Conservation (phyloP, 305 asterid species). For the Euphrasia arctica region DNA sequence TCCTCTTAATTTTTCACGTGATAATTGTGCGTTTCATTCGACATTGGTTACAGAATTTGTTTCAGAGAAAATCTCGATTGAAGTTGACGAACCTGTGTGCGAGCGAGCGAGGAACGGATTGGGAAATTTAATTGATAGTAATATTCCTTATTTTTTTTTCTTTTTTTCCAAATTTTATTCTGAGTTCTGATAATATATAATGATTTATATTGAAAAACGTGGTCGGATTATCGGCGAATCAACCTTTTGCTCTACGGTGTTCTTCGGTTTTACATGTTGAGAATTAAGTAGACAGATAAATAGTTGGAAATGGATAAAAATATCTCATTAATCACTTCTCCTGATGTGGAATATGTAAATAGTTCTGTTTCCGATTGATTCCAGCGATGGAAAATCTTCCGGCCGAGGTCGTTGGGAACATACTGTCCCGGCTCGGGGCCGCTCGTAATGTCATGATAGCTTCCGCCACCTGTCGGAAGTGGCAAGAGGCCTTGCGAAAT, state of each 20-base stretch:
- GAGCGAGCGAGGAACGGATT: not conserved
- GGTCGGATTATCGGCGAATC: slow-evolving; percentile 20
- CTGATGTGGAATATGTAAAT: no score
- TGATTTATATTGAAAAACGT: slow-evolving; percentile 11
- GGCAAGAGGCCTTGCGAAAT: slow-evolving; percentile 78
- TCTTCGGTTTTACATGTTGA: not conserved
- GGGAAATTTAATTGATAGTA: not conserved
- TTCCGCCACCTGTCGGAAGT: slow-evolving; percentile 77
- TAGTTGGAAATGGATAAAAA: no score
- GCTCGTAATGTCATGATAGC: slow-evolving; percentile 82
- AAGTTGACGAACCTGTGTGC: slow-evolving; percentile 17
- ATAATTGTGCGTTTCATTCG: not conserved
- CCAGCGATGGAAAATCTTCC: slow-evolving; percentile 71
- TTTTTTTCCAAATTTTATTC: not conserved
- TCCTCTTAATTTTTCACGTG: not conserved
- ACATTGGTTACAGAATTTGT: slow-evolving; percentile 20
- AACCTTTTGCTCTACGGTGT: slow-evolving; percentile 10
- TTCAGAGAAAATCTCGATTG: slow-evolving; percentile 21
- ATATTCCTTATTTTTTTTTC: no score
- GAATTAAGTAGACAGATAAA: no score
- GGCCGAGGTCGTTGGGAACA: slow-evolving; percentile 85
- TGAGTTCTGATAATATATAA: not conserved
- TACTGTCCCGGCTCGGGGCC: slow-evolving; percentile 67
- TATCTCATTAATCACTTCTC: no score
- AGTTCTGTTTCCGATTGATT: slow-evolving; percentile 6